A percentile compares a stretch with the other conserved stretches of the same genome.
These are phyloP conservation scores for Colletotrichum destructivum DNA, from an alignment of 2,329 filamentous ascomycete genomes.

Conservation along the genomic window DNA sequence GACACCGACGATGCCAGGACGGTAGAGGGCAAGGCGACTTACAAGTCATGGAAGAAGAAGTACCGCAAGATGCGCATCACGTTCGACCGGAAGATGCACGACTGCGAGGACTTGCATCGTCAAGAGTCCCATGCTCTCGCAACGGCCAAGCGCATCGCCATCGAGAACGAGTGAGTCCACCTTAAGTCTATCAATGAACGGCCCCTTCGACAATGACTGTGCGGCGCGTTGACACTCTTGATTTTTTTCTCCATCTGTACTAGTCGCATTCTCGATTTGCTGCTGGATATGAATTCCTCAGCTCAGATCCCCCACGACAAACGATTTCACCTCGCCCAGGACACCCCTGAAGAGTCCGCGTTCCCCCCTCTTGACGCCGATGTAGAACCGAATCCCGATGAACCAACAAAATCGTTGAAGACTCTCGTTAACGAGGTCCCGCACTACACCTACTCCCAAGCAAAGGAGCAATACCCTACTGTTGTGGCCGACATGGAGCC, in stretches of 20 bases:
- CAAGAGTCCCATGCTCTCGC: slow-evolving; percentile 85
- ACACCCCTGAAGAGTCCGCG: slow-evolving; percentile 60
- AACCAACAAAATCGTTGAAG: slow-evolving; percentile 65
- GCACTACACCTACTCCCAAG: slow-evolving; percentile 65
- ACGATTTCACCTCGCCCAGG: slow-evolving; percentile 78
- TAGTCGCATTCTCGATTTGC: slow-evolving; percentile 89
- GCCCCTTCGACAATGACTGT: neutral
- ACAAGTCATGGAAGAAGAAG: slow-evolving; percentile 90
- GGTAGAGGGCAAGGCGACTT: slow-evolving; percentile 65
- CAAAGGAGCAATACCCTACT: slow-evolving; percentile 75
- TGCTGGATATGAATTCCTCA: slow-evolving; percentile 90
- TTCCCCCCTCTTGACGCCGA: slow-evolving; percentile 52
- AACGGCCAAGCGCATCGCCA: slow-evolving; percentile 85
- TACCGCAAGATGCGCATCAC: slow-evolving; percentile 90
- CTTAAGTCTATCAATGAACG: slow-evolving; percentile 36
- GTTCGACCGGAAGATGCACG: slow-evolving; percentile 84
- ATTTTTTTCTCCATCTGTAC: slow-evolving; percentile 8
- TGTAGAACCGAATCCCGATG: slow-evolving; percentile 49
- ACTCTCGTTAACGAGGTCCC: slow-evolving; percentile 68
- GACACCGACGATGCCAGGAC: slow-evolving; percentile 52
- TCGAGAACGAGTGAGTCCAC: slow-evolving; percentile 89
- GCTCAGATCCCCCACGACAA: slow-evolving; percentile 82
- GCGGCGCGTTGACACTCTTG: slow-evolving; percentile 9
- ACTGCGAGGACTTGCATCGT: slow-evolving; percentile 86
- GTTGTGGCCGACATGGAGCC: slow-evolving; percentile 65